A percentile compares a stretch with the other conserved stretches of the same genome.
These are phyloP conservation scores for Fistulinella cinereoalba DNA, from an alignment of 1,284 basidiomycete species.

Conservation along the genomic window DNA sequence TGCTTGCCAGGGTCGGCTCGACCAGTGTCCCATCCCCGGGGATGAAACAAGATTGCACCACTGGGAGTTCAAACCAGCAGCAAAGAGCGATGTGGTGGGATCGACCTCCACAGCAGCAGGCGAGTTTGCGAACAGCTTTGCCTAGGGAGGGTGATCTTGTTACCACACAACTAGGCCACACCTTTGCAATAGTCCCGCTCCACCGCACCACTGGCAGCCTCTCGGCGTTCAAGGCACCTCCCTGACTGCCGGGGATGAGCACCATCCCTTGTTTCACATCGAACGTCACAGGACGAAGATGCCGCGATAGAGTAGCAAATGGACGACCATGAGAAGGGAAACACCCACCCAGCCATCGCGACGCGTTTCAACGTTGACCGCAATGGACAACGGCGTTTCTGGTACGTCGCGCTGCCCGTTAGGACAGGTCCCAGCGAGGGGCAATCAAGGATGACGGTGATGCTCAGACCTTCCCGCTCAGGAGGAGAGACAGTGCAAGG, in stretches of 20 bases:
- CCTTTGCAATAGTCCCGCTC: too few species aligned
- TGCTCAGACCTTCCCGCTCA: constrained; percentile 67
- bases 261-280: too few species aligned
- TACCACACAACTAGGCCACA: too few species aligned
- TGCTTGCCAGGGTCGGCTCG: too few species aligned
- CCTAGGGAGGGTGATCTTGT: too few species aligned
- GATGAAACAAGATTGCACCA: constrained; percentile 1
- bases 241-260: too few species aligned
- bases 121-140: too few species aligned
- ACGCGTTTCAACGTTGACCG: constrained; percentile 34
- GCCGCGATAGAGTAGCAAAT: constrained; percentile 21
- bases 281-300: constrained; percentile 16
- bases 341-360: constrained; percentile 32
- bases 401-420: constrained; percentile 41
- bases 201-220: too few species aligned
- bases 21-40: background rate
- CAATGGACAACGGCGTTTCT: constrained; percentile 41
- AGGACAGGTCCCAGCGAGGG: constrained; percentile 40
- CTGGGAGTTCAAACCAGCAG: constrained; percentile 13
- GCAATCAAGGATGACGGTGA: constrained; percentile 48
- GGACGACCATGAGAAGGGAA: background rate
- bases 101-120: too few species aligned
- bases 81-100: constrained; percentile 1
- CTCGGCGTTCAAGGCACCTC: too few species aligned
- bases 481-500: constrained; percentile 31